phyloP scores from a whole-genome alignment of 78 protist genomes.

The Dictyostelium intermedium region DNA sequence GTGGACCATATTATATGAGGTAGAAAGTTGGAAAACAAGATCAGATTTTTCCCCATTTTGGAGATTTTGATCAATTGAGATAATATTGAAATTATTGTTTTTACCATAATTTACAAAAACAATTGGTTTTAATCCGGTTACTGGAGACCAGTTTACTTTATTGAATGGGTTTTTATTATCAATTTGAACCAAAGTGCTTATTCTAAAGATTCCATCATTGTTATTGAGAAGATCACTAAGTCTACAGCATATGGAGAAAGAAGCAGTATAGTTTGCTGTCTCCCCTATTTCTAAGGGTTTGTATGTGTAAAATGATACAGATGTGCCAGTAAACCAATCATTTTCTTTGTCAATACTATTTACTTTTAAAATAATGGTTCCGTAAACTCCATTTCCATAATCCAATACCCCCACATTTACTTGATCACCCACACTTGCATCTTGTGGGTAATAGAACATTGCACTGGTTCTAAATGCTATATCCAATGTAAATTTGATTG shows the following conservation, averaged over 20 bases:
- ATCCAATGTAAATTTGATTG: not conserved
- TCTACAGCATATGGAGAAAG: not conserved
- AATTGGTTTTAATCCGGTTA: not conserved
- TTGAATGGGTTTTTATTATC: not conserved
- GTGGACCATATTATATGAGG: not conserved
- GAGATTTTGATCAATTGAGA: not conserved
- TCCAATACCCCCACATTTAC: too few species aligned
- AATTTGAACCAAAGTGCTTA: not conserved
- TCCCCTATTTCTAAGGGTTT: not conserved
- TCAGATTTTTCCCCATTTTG: not conserved
- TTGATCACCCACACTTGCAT: too few species aligned
- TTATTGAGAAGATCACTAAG: constrained; percentile 13
- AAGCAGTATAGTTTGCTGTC: not conserved
- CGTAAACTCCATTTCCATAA: too few species aligned
- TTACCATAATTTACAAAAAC: not conserved
- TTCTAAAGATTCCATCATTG: not conserved
- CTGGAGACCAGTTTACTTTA: not conserved
- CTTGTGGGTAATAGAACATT: too few species aligned
- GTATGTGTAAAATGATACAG: not conserved
- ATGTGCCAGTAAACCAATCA: constrained; percentile 24
- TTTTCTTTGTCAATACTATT: not conserved
- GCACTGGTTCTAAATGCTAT: not conserved
- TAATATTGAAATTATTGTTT: not conserved
- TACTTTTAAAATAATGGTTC: too few species aligned
- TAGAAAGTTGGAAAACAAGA: not conserved